Percentiles rank a stretch among this genome's conserved stretches.
These are phyloP conservation scores for Pulveroboletus frians DNA, from an alignment of 768 basidiomycete species.

Conservation along the genomic window DNA sequence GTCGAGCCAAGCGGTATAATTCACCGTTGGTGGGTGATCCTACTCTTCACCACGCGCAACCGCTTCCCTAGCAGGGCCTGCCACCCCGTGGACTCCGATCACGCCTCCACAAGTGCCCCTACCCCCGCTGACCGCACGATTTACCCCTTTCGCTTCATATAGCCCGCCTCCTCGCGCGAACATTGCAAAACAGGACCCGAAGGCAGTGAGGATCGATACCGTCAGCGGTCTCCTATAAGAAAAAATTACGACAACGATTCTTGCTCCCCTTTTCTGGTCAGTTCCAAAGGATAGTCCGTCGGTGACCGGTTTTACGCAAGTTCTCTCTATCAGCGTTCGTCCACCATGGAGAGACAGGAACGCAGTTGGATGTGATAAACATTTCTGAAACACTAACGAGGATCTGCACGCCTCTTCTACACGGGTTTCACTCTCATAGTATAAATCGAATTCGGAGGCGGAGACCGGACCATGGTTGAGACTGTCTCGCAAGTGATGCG, in stretches of 20 bases:
- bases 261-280: slow-evolving; percentile 4
- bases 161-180: slow-evolving; percentile 17
- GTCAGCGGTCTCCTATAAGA: slow-evolving; percentile 6
- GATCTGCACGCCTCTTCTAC: slow-evolving; percentile 12
- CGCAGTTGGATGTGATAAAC: slow-evolving; percentile 16
- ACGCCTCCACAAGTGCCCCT: slow-evolving; percentile 7
- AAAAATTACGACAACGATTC: slow-evolving; percentile 1
- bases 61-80: background rate
- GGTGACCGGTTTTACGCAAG: slow-evolving; percentile 11
- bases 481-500: slow-evolving; percentile 12
- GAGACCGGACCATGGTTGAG: slow-evolving; percentile 19
- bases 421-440: slow-evolving; percentile 11
- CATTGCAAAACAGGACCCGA: slow-evolving; percentile 19
- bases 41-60: slow-evolving; percentile 1
- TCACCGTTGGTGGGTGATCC: background rate
- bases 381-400: slow-evolving; percentile 16
- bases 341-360: slow-evolving; percentile 6
- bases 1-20: background rate
- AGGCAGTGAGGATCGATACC: slow-evolving; percentile 17
- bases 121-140: slow-evolving; percentile 10
- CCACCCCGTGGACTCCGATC: slow-evolving; percentile 23
- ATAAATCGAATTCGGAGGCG: slow-evolving; percentile 6
- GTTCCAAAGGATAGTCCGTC: background rate
- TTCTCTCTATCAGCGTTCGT: slow-evolving; percentile 9
- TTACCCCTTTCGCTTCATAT: slow-evolving; percentile 13